Evolutionary conservation across 352 stramenopile species (phyloP), one percentile per base, ranked within the genome.

Genomic region (Blastocystis sp.): DNA sequence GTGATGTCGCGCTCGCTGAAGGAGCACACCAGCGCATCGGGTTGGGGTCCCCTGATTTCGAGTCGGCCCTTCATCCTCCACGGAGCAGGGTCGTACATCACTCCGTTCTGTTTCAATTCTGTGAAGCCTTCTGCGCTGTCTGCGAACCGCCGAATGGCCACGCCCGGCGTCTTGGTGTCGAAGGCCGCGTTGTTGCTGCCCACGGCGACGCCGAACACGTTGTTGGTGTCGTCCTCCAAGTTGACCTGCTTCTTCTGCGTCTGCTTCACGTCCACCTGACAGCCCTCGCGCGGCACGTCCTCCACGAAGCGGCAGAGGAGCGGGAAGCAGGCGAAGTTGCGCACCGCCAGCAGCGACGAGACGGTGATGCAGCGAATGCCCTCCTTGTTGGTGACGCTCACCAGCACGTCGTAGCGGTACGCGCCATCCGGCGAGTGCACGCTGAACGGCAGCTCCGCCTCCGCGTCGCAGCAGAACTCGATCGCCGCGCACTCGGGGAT

Each of bases 391-490:
- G 66, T 43, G 17, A 81, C 17, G 21, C 71, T 23, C 45, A 81
- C 71, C 17, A 81, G 11, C 34, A 81, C 43, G 7, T 62, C 45
- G n/a, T 64, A 64, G 2, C 53, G 14, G 21, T 45, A 40, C 28
- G 19, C 38, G 9, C 71, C 71, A n/a, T 64, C 34, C 28, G 9
- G 38, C 14, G 71, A 62, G 45, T 53, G 41, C n/a, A 81, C n/a
- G 11, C n/a, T 40, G 23, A 64, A 81, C 10, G 71, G 45, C 38
- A 65, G 7, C 19, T 81, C 71, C 34, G 48, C 71, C 43, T 81
- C 71, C n/a, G 3, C 40, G 60, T 81, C 71, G 43, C 71, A 81
- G 43, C 71, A 81, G 56, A 81, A 81, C 48, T 81, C 40, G 23
- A 81, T 65, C 14, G n/a, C 48, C 34, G 21, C 48, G 43, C 17